phyloP scores from a whole-genome alignment of 352 stramenopile genomes.

The Aphanomyces cochlioides region DNA sequence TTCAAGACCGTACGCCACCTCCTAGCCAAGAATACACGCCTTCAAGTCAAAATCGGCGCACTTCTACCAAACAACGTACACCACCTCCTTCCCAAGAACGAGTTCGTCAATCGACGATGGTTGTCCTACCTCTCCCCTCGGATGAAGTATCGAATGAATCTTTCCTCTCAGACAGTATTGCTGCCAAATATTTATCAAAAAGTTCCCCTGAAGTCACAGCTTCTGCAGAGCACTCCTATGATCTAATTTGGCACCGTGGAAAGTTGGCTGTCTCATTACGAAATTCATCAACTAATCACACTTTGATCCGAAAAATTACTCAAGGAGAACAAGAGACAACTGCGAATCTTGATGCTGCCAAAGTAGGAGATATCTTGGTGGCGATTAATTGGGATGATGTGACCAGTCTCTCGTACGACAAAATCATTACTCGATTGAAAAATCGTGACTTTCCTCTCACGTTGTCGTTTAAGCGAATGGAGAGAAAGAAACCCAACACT shows the following conservation, averaged over 20 bases:
- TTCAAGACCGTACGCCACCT: slow-evolving; percentile 9
- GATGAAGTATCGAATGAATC: slow-evolving; percentile 33
- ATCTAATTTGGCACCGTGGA: slow-evolving; percentile 30
- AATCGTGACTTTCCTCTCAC: slow-evolving; percentile 26
- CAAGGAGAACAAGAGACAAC: slow-evolving; percentile 8
- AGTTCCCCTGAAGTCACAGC: not conserved
- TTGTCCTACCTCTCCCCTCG: slow-evolving; percentile 61
- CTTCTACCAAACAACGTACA: too few relatives aligned
- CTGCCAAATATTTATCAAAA: slow-evolving; percentile 7
- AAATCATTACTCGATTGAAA: slow-evolving; percentile 16
- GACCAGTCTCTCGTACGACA: slow-evolving; percentile 4
- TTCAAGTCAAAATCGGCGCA: not conserved
- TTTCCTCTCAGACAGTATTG: slow-evolving; percentile 1
- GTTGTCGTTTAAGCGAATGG: slow-evolving; percentile 15
- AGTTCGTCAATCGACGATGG: slow-evolving; percentile 36
- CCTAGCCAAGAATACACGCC: not conserved
- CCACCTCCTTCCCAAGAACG: slow-evolving; percentile 15
- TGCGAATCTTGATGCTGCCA: slow-evolving; percentile 4
- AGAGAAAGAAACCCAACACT: not conserved
- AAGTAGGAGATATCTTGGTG: slow-evolving; percentile 17
- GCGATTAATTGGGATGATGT: slow-evolving; percentile 28
- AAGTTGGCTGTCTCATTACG: slow-evolving; percentile 18
- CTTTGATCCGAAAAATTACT: slow-evolving; percentile 16
- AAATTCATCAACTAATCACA: slow-evolving; percentile 11
- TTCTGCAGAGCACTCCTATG: slow-evolving; percentile 3